A percentile compares a stretch with the other conserved stretches of the same genome.
phyloP scores from a whole-genome alignment of 177 flowering plant genomes.

The Telopea speciosissima region DNA sequence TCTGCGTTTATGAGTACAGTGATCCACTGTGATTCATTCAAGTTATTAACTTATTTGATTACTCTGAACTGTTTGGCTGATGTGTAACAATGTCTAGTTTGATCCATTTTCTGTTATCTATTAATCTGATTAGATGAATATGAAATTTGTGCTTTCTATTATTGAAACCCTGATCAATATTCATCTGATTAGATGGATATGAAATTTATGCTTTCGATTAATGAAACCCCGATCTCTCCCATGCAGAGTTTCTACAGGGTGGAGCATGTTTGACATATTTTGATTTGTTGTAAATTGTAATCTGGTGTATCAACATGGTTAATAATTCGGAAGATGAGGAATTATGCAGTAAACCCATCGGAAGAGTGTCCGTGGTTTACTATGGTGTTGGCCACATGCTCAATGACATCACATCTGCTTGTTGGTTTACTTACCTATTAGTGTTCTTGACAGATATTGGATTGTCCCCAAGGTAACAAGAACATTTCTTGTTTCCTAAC shows the following conservation, averaged over 20 bases:
- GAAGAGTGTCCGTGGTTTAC: constrained; percentile 57
- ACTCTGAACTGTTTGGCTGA: not conserved
- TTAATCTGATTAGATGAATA: not conserved
- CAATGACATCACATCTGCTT: constrained; percentile 90
- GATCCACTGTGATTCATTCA: no score
- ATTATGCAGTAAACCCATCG: constrained; percentile 38
- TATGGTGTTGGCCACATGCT: constrained; percentile 97
- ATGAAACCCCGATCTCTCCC: not conserved
- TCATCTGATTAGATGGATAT: no score
- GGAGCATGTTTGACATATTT: not conserved
- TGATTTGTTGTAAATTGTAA: constrained; percentile 1
- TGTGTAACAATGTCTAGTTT: not conserved
- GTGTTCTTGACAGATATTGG: constrained; percentile 87
- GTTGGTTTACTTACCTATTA: constrained; percentile 95
- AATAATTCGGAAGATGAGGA: constrained; percentile 42
- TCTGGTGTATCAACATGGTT: constrained; percentile 23
- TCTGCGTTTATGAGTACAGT: no score
- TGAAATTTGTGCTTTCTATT: not conserved
- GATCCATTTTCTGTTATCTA: not conserved
- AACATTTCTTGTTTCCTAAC: constrained; percentile 7
- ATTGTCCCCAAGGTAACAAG: constrained; percentile 78
- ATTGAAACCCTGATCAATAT: not conserved
- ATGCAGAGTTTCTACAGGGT: constrained; percentile 2
- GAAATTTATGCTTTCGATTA: not conserved
- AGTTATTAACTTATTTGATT: not conserved